Evolutionary conservation across 192 early-diverging fungal genomes (phyloP), one percentile per base, ranked within the genome.

Genomic region (Linnemannia hyalina): DNA sequence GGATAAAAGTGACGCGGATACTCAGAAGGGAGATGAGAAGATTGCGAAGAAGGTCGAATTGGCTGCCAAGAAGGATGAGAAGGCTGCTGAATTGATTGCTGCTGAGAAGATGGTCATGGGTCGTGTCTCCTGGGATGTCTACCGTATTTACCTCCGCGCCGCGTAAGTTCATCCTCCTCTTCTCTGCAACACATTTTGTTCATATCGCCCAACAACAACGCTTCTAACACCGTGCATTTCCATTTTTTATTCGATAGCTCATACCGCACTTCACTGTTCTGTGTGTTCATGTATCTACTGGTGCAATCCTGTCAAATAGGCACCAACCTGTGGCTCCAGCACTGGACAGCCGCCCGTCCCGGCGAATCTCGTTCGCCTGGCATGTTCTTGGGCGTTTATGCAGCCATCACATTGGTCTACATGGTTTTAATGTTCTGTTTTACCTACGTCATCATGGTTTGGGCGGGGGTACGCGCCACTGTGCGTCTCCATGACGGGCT

Each of bases 61-160:
- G 81, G 68, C 11, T 11, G 22, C 57, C 60, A 87, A 78, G 68
- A 81, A 76, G 55, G 68, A 68, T 15, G 76, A 88, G 13, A 80
- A 89, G 15, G 74, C 68, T 3, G 88, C 65, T n/a, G 82, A 84
- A 42, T 79, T 98, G 44, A 97, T 96, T 79, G 89, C 92, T 7
- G 92, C 93, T 20, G 97, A 99, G 88, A 92, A 95, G 77, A 95
- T 92, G 78, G 94, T 93, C 6, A 90, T 94, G 78, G 98, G 97
- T 46, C 90, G 90, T 41, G 96, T 98, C 35, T 91, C 93, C 57
- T 93, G 92, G 91, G 73, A 80, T 22, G 95, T 96, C 0, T 98
- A 98, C 87, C 35, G 80, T 29, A 91, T 93, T 1, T 99, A 99
- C 81, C 90, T 93, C 40, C 87, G 93, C 69, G 95, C 6, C 96